Evolutionary conservation across 192 early-diverging fungal species (phyloP).

Genomic region (Gorgonomyces haynaldii): DNA sequence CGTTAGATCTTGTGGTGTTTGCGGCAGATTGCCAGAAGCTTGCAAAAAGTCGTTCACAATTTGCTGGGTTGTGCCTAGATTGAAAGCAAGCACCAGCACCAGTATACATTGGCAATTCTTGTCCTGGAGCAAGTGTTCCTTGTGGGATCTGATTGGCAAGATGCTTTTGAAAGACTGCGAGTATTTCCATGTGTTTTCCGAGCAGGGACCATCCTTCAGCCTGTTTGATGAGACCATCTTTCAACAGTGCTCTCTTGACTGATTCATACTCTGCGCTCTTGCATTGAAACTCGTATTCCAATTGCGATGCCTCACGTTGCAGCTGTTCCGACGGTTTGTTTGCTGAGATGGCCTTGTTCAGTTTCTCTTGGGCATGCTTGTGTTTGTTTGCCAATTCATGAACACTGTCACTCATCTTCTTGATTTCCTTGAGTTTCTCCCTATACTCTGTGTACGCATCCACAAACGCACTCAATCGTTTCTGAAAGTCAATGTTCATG

Average conservation of each 20-base stretch:
- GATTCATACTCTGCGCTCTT: not conserved
- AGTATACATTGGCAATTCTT: conserved; percentile 4
- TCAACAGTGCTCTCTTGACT: not conserved
- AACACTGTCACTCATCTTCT: not conserved
- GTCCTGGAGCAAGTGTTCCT: not conserved
- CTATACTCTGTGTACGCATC: not conserved
- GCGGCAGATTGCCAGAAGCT: too few species aligned
- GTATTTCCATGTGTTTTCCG: not conserved
- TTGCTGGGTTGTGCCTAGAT: too few species aligned
- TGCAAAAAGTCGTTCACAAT: too few species aligned
- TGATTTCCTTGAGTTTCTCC: conserved; percentile 3
- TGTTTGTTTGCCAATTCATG: conserved; percentile 1
- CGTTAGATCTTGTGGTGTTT: too few species aligned
- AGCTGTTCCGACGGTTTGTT: not conserved
- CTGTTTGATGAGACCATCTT: conserved; percentile 1
- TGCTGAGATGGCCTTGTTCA: not conserved
- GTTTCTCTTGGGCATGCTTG: conserved; percentile 1
- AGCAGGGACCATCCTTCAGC: not conserved
- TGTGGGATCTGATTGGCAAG: conserved; percentile 8
- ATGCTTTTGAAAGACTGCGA: conserved; percentile 1
- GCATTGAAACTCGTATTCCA: not conserved
- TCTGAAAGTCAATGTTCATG: not conserved
- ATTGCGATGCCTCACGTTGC: not conserved
- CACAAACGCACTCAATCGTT: not conserved
- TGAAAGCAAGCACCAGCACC: too few species aligned